These are phyloP conservation scores for Rickenella mellea DNA, from an alignment of 768 basidiomycete species.

Conservation along the genomic window DNA sequence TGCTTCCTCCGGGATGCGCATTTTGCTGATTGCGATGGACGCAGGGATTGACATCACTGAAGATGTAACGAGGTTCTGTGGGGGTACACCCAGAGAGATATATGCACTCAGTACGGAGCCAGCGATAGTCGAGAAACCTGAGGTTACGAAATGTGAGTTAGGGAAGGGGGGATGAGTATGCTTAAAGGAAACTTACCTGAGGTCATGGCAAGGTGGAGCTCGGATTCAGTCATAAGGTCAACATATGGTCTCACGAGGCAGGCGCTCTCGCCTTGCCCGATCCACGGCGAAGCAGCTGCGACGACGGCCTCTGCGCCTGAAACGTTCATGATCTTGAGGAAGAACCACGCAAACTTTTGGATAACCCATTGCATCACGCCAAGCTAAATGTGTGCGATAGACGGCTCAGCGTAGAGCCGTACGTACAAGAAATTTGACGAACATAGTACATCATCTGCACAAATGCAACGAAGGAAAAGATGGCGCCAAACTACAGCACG, in stretches of 20 bases:
- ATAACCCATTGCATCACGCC: constrained; percentile 95
- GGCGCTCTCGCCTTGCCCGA: constrained; percentile 85
- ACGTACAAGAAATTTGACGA: constrained; percentile 10
- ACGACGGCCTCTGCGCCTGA: constrained; percentile 95
- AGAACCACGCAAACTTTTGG: constrained; percentile 85
- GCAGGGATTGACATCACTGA: constrained; percentile 95
- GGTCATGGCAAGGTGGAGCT: constrained; percentile 81
- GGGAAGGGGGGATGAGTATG: background rate
- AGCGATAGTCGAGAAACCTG: constrained; percentile 83
- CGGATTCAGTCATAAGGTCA: constrained; percentile 76
- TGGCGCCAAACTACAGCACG: too few relatives aligned
- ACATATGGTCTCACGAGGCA: constrained; percentile 81
- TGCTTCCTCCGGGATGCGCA: constrained; percentile 76
- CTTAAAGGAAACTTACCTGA: constrained; percentile 54
- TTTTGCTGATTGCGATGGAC: constrained; percentile 85
- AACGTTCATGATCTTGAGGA: constrained; percentile 84
- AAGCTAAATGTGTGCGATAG: constrained; percentile 31
- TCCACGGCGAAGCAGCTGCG: constrained; percentile 87
- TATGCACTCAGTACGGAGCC: constrained; percentile 85
- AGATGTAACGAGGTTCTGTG: constrained; percentile 76
- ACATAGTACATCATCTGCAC: constrained; percentile 84
- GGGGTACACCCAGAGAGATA: constrained; percentile 66
- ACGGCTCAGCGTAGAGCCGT: constrained; percentile 1
- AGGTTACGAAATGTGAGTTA: too few relatives aligned
- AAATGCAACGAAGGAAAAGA: constrained; percentile 92